Evolutionary conservation across 179 eudicot species (phyloP), one percentile per base, ranked within the genome.

Genomic region (Silene vulgaris): DNA sequence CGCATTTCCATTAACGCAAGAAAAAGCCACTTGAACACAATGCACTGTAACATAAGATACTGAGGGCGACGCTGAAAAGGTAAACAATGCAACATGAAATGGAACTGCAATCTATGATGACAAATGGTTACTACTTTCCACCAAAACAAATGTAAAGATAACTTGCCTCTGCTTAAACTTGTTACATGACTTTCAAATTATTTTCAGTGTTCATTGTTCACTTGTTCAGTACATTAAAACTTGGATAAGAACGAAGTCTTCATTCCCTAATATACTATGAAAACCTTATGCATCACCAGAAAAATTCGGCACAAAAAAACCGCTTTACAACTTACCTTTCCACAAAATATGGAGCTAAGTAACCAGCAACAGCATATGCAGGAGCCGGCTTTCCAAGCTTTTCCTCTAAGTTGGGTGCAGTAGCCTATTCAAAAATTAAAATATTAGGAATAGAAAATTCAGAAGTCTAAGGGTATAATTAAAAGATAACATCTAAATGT

Each of bases 331-430:
- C 90, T 71, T 74, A 94, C 98, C 96, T 89, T 75, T 94, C 92
- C 60, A 94, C 92, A 74, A 83, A 92, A 85, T 90, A 94, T 50
- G 85, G 73, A 76, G 97, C 84, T 79, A 94, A 85, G 26, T 56
- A 56, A 74, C 97, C 98, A 77, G 96, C 97, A 78, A 94, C 90
- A 71, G 91, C 89, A 83, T 92, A 88, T 67, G 97, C 94, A 84
- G 98, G 97, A 80, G 94, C 94, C 70, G 89, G 76, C 66, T 80
- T 74, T 71, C 88, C 88, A 17, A 85, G 84, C 82, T 85, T 85
- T 65, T 74, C 77, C 79, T 78, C 82, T 75, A 85, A 64, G 54
- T 45, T 78, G 59, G 86, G 86, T 14, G 86, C 88, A 72, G 86
- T 92, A 23, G 91, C 98, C 98, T 94, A 77, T 48, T 71, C 40